Conservation (phyloP, 1,139 yeast species). For the Saccharomyces hybrid region DNA sequence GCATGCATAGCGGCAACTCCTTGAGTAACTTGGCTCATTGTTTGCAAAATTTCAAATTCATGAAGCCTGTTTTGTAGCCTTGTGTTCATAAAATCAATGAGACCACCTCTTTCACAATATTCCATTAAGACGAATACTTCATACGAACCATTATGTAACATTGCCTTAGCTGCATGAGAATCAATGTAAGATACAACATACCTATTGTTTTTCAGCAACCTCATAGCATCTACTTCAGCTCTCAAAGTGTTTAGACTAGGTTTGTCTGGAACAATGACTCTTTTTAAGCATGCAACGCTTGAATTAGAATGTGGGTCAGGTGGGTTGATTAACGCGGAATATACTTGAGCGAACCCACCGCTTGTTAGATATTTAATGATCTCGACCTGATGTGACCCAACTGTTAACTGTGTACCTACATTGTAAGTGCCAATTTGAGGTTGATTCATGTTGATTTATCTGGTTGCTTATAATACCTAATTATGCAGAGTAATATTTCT, state of each 20-base stretch:
- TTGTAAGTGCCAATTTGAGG: constrained; percentile 23
- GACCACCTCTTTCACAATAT: constrained; percentile 62
- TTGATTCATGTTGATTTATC: constrained; percentile 22
- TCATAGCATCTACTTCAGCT: constrained; percentile 75
- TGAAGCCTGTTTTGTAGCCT: constrained; percentile 55
- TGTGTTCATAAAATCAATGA: constrained; percentile 68
- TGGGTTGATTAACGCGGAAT: constrained; percentile 46
- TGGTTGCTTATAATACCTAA: neutral
- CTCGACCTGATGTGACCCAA: constrained; percentile 32
- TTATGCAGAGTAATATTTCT: neutral
- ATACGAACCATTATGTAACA: constrained; percentile 41
- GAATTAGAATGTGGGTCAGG: constrained; percentile 26
- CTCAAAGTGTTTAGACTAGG: constrained; percentile 55
- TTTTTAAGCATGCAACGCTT: constrained; percentile 56
- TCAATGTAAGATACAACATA: constrained; percentile 64
- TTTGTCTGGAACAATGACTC: constrained; percentile 69
- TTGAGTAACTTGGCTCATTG: constrained; percentile 57
- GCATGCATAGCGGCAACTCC: constrained; percentile 72
- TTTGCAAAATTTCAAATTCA: constrained; percentile 55
- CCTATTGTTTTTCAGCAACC: constrained; percentile 47
- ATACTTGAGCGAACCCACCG: constrained; percentile 55
- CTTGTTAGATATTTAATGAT: constrained; percentile 30
- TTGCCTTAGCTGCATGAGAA: constrained; percentile 65
- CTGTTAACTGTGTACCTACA: constrained; percentile 27
- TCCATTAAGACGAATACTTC: constrained; percentile 77